phyloP scores from a whole-genome alignment of 371 early-diverging fungal genomes.

The Cokeromyces recurvatus region DNA sequence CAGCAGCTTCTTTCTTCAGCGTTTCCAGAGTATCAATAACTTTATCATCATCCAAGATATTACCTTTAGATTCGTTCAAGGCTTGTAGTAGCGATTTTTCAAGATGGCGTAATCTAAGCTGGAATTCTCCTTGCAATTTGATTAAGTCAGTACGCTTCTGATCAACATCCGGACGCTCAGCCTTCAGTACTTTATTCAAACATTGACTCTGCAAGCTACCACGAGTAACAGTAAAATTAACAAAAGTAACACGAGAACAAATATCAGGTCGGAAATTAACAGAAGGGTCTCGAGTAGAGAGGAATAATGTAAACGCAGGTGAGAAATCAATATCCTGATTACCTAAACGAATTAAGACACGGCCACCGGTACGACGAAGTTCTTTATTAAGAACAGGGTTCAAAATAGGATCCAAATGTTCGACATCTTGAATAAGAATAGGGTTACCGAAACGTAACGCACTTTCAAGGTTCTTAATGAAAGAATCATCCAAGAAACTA shows the following conservation, averaged over 20 bases:
- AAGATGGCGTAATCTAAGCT: conserved; percentile 84
- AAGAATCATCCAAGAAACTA: conserved; percentile 95
- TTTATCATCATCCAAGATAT: conserved; percentile 95
- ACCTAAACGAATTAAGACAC: conserved; percentile 93
- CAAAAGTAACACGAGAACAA: conserved; percentile 95
- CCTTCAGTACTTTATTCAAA: conserved; percentile 90
- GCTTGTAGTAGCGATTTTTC: conserved; percentile 93
- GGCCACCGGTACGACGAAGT: conserved; percentile 93
- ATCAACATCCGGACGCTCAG: conserved; percentile 95
- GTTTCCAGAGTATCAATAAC: conserved; percentile 93
- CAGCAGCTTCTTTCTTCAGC: conserved; percentile 93
- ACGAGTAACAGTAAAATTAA: conserved; percentile 97
- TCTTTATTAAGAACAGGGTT: conserved; percentile 97
- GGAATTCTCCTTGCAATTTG: conserved; percentile 96
- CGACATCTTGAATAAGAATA: conserved; percentile 95
- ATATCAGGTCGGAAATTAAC: conserved; percentile 94
- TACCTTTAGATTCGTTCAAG: conserved; percentile 92
- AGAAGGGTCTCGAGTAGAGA: conserved; percentile 92
- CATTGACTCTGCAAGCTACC: conserved; percentile 95
- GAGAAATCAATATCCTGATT: conserved; percentile 98
- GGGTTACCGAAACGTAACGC: conserved; percentile 98
- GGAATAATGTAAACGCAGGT: conserved; percentile 91
- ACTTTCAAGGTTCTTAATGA: conserved; percentile 95
- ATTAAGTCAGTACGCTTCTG: conserved; percentile 88
- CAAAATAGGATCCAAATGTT: conserved; percentile 95